These are phyloP conservation scores for Fusarium sp. DNA, from an alignment of 2,329 filamentous ascomycete species.

Conservation along the genomic window DNA sequence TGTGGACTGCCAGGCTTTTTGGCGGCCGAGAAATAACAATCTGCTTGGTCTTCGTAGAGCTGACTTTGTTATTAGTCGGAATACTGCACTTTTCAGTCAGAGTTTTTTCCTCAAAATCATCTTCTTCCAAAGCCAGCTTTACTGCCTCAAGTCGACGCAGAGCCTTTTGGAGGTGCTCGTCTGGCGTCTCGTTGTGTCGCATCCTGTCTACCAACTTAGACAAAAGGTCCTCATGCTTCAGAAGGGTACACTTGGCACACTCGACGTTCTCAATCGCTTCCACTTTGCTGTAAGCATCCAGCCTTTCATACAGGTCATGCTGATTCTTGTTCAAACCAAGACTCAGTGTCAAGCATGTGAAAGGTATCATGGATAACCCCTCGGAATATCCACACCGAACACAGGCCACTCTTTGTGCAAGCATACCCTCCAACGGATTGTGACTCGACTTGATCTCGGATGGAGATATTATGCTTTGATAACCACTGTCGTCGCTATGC, in stretches of 20 bases:
- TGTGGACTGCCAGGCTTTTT: slow-evolving; percentile 81
- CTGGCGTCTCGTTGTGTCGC: slow-evolving; percentile 48
- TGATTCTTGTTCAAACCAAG: slow-evolving; percentile 69
- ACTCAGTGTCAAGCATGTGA: slow-evolving; percentile 91
- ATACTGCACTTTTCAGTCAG: slow-evolving; percentile 72
- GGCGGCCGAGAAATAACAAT: slow-evolving; percentile 86
- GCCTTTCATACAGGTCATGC: slow-evolving; percentile 79
- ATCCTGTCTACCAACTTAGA: slow-evolving; percentile 56
- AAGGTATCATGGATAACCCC: slow-evolving; percentile 88
- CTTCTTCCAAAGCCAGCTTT: slow-evolving; percentile 76
- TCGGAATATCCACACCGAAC: slow-evolving; percentile 86
- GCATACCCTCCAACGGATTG: slow-evolving; percentile 87
- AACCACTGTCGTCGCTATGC: slow-evolving; percentile 66
- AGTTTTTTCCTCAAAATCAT: slow-evolving; percentile 79
- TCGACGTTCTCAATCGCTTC: slow-evolving; percentile 91
- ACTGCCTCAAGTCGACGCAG: slow-evolving; percentile 70
- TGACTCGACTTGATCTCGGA: slow-evolving; percentile 54
- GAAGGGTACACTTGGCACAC: slow-evolving; percentile 88
- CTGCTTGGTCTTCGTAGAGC: slow-evolving; percentile 88
- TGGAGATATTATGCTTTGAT: slow-evolving; percentile 56
- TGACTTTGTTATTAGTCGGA: slow-evolving; percentile 72
- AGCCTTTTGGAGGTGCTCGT: slow-evolving; percentile 62
- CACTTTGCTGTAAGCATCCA: slow-evolving; percentile 85
- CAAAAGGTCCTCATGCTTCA: slow-evolving; percentile 63
- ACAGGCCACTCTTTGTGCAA: slow-evolving; percentile 90